Base-by-base conservation (phyloP, 2,329 filamentous ascomycete genomes). In the Trichoderma citrinoviride region DNA sequence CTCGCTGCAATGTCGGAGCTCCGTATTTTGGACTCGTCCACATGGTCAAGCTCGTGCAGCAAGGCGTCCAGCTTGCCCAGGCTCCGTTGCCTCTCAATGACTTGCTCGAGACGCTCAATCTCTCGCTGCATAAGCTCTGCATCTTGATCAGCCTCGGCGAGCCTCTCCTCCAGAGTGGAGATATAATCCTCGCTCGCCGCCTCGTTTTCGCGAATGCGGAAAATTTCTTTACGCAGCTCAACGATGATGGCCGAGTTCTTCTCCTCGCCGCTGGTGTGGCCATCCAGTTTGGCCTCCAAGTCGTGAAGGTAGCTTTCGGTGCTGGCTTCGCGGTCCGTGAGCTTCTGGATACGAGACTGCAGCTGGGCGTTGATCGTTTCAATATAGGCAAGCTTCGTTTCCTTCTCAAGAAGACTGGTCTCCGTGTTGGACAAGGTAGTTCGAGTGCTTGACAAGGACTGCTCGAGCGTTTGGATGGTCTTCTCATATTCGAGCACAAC, bases 401-500 rank as follows among this genome's bases (percentile, higher is more conserved):
- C 95, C 75, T 91, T 95, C 76, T 99, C 96, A 3, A 98, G 82
- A 25, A 99, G 82, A 65, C 82, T 90, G 62, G 93, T 95, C 76
- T 99, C 96, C 0, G 91, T 93, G 68, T 82, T 89, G 12, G 95
- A 90, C 29, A 99, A 82, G 0, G 91, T 92, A 40, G 90, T 84
- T 65, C 95, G 87, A 1, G 95, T 98, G 72, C 88, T 95, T 0
- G 93, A 93, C 15, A 99, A 85, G 1, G 93, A 97, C 57, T 93
- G 88, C 77, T 99, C 95, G 17, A 99, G 84, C 61, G 87, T 90
- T 75, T 98, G 93, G 56, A 99, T 99, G 0, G 96, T 99, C 83
- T 96, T 98, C 76, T 99, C 96, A 74, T 99, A 99, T 77, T 99
- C 95, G 55, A 98, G 81, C 3, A 99, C 92, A 23, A 99, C 92